Evolutionary conservation across 192 early-diverging fungal species (phyloP), one percentile per base, ranked within the genome.

Genomic region (Podochytrium sp.): DNA sequence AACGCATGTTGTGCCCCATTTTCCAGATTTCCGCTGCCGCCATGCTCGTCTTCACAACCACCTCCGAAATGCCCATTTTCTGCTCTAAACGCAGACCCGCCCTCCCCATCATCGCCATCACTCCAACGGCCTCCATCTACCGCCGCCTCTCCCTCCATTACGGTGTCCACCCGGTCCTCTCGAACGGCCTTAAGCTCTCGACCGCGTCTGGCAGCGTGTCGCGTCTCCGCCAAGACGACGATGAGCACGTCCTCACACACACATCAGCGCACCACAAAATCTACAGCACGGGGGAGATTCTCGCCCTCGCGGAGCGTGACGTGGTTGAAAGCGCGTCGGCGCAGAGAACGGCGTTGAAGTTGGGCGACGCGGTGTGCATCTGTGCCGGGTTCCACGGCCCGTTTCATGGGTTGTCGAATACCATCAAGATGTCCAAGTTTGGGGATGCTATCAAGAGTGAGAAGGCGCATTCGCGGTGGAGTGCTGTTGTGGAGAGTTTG

Each of bases 21-120:
- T 35, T 3, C 3, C 61, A 79, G 78, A 73, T 64, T 5, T 78
- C 80, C 20, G 85, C 81, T 4, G 32, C 73, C 2, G 81, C 84
- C 2, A 78, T 87, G 51, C 67, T 87, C 29, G 81, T 84, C 10
- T 83, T 85, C 67, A 84, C 79, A 4, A 71, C 80, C 1, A 32
- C 57, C 2, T 74, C 75, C 7, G 77, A 79, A 30, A 81, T 80
- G 77, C 67, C 79, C 39, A 63, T 70, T 25, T 83, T 73, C 50
- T 76, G 85, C 25, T 65, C 81, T 27, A 88, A 88, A 52, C 81
- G 81, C 18, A 67, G 85, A 3, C 85, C 85, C 3, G 61, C 42
- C 27, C 49, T 73, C 29, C 76, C 78, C 27, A 73, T 88, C 38
- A 75, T 88, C 23, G 84, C 84, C 20, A 71, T 87, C 50, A 87